phyloP scores from a whole-genome alignment of 2,329 filamentous ascomycete species.

The Arthrobotrys sinensis region DNA sequence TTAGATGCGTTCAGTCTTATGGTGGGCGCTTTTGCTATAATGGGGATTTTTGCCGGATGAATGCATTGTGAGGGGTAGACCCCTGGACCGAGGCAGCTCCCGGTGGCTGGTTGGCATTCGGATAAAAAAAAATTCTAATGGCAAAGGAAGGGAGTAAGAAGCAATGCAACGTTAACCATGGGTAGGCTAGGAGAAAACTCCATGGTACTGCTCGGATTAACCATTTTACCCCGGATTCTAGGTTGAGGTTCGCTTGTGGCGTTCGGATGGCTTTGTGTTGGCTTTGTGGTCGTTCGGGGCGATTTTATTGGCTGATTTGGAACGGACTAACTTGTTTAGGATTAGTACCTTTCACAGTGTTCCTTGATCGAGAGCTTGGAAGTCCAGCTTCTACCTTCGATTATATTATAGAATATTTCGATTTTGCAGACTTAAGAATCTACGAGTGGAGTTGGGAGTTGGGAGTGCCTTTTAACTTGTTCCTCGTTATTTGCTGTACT shows the following conservation, averaged over 20 bases:
- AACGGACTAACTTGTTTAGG: not conserved
- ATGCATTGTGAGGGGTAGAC: not conserved
- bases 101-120: not conserved
- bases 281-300: not conserved
- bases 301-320: not conserved
- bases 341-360: not conserved
- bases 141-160: not conserved
- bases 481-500: too few species aligned
- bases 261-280: conserved; percentile 1
- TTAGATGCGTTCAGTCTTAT: too few species aligned
- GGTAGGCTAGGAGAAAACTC: not conserved
- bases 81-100: not conserved
- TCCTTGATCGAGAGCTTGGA: too few species aligned
- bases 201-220: conserved; percentile 10
- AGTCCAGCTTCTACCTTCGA: too few species aligned
- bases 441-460: too few species aligned
- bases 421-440: too few species aligned
- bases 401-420: too few species aligned
- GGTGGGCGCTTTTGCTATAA: too few species aligned
- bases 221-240: conserved; percentile 12
- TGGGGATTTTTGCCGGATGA: conserved; percentile 5
- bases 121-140: conserved; percentile 1
- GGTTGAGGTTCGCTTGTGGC: not conserved
- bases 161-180: not conserved
- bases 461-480: too few species aligned